Percentiles rank a stretch among this genome's conserved stretches.
phyloP scores from a whole-genome alignment of 1,139 yeast genomes.

The Kazachstania sp. region DNA sequence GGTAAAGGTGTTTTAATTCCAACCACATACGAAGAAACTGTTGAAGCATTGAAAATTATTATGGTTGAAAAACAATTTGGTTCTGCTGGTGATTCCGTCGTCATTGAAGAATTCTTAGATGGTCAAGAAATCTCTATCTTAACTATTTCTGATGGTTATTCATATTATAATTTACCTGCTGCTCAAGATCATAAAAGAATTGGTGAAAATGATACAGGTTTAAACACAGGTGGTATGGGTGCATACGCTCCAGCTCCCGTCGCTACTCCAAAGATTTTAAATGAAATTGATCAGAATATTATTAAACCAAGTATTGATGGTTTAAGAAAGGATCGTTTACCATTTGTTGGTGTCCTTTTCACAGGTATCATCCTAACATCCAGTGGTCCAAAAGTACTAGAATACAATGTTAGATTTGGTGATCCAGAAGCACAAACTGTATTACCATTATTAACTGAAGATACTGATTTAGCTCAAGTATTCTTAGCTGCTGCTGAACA shows the following conservation, averaged over 20 bases:
- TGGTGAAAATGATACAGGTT: conserved; percentile 87
- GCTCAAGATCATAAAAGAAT: conserved; percentile 98
- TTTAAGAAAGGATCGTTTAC: conserved; percentile 91
- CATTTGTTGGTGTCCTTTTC: conserved; percentile 91
- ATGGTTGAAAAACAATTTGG: conserved; percentile 92
- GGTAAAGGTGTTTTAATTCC: conserved; percentile 98
- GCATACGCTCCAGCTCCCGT: conserved; percentile 99
- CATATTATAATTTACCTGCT: conserved; percentile 84
- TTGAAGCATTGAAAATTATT: conserved; percentile 72
- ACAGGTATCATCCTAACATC: conserved; percentile 95
- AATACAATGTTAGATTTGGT: conserved; percentile 95
- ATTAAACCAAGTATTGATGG: conserved; percentile 92
- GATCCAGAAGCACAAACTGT: conserved; percentile 99
- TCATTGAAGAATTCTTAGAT: conserved; percentile 89
- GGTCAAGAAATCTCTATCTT: conserved; percentile 95
- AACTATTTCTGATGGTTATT: conserved; percentile 91
- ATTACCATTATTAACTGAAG: conserved; percentile 70
- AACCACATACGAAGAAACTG: conserved; percentile 72
- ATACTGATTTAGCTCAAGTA: conserved; percentile 85
- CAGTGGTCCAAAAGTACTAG: conserved; percentile 85
- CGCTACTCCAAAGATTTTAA: conserved; percentile 64
- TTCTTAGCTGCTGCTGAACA: conserved; percentile 93
- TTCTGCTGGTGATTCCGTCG: conserved; percentile 90
- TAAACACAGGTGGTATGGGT: conserved; percentile 99
- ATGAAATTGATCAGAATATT: conserved; percentile 60